phyloP scores from a whole-genome alignment of 2,329 filamentous ascomycete genomes.

The Neofusicoccum parvum region DNA sequence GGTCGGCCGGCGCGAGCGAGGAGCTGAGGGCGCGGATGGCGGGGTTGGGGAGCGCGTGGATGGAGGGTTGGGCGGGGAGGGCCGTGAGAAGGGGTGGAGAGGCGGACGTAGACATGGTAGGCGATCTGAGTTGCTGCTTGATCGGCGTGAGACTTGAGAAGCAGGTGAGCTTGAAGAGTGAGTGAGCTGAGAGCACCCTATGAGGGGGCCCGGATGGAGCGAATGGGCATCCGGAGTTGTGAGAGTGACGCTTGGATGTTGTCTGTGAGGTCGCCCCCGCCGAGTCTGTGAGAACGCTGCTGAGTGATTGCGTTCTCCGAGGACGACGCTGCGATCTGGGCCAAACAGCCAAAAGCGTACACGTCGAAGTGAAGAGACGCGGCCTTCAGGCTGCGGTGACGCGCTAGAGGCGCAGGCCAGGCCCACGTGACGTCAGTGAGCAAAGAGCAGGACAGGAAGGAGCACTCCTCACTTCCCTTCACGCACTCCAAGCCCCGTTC shows the following conservation, averaged over 20 bases:
- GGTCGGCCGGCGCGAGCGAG: constrained; percentile 60
- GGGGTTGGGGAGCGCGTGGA: constrained; percentile 40
- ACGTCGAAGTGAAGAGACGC: no score
- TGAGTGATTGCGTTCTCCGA: no score
- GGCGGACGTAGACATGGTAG: not conserved
- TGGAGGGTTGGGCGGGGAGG: not conserved
- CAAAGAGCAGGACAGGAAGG: not conserved
- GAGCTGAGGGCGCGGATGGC: constrained; percentile 62
- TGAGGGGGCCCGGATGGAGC: no score
- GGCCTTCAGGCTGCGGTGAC: not conserved
- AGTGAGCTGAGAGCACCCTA: no score
- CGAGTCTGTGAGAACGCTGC: no score
- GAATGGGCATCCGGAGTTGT: no score
- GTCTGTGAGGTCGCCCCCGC: no score
- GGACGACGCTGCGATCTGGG: no score
- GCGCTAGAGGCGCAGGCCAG: not conserved
- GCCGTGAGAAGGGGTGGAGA: not conserved
- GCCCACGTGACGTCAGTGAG: not conserved
- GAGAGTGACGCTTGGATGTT: no score
- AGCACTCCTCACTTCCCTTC: not conserved
- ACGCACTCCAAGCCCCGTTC: no score
- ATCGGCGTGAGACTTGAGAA: not conserved
- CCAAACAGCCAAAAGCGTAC: no score
- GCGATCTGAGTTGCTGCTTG: not conserved
- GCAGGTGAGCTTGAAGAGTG: no score